These are phyloP conservation scores for Primulina tabacum DNA, from an alignment of 257 asterid genomes.

Conservation along the genomic window DNA sequence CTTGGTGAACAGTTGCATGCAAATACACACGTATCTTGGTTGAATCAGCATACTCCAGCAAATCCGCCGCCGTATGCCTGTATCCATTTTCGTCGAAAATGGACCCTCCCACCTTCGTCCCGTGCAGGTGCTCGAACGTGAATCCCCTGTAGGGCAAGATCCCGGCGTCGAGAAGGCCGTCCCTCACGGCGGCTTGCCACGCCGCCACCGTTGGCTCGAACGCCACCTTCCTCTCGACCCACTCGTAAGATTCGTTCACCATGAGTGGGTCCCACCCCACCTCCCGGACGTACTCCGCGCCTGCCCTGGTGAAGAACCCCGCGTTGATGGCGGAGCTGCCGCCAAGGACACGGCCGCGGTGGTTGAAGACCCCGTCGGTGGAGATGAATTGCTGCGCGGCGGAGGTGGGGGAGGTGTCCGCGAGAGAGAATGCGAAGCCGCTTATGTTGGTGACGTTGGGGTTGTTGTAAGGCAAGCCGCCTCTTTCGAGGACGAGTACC, in stretches of 20 bases:
- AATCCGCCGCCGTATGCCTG: constrained; percentile 80
- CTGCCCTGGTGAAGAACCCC: constrained; percentile 72
- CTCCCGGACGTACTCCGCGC: constrained; percentile 26
- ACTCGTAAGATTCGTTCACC: constrained; percentile 57
- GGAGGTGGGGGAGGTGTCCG: constrained; percentile 51
- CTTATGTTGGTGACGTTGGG: constrained; percentile 46
- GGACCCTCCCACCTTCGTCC: constrained; percentile 76
- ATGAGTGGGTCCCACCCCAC: constrained; percentile 55
- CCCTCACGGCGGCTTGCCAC: constrained; percentile 79
- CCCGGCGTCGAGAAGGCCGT: constrained; percentile 62
- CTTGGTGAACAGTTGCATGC: constrained; percentile 52
- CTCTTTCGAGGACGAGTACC: constrained; percentile 73
- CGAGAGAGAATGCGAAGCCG: constrained; percentile 34
- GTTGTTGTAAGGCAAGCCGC: constrained; percentile 66
- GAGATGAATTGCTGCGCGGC: constrained; percentile 68
- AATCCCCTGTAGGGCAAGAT: constrained; percentile 48
- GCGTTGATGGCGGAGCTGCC: constrained; percentile 81
- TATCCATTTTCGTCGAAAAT: constrained; percentile 57
- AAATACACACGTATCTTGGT: constrained; percentile 39
- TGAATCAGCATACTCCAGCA: constrained; percentile 63
- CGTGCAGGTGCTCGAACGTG: constrained; percentile 55
- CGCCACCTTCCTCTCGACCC: constrained; percentile 79
- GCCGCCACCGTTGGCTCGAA: constrained; percentile 40
- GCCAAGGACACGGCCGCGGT: constrained; percentile 70
- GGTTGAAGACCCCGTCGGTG: constrained; percentile 77